A percentile compares a stretch with the other conserved stretches of the same genome.
Conservation (phyloP, 2,329 filamentous ascomycete genomes). For the Thielaviopsis musarum region DNA sequence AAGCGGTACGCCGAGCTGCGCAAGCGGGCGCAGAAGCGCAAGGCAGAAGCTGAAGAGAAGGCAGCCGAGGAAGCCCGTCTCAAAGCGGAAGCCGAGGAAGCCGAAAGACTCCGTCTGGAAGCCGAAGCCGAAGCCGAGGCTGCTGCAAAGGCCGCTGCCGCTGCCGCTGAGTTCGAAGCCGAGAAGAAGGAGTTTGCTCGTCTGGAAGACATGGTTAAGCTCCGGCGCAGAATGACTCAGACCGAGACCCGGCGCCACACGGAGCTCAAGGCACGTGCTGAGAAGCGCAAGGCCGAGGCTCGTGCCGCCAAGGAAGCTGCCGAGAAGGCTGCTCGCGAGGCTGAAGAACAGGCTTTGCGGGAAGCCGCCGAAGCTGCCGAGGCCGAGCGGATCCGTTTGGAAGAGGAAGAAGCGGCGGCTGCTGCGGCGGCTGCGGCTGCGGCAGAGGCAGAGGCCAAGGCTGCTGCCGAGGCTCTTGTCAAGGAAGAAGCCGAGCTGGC, state of each 20-base stretch:
- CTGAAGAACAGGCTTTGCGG: slow-evolving; percentile 18
- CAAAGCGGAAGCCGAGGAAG: slow-evolving; percentile 1
- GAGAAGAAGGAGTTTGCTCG: slow-evolving; percentile 17
- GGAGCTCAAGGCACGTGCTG: slow-evolving; percentile 4
- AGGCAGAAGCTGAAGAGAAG: slow-evolving; percentile 18
- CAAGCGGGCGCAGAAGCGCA: slow-evolving; percentile 19
- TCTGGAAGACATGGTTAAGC: slow-evolving; percentile 6
- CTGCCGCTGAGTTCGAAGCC: slow-evolving; percentile 15
- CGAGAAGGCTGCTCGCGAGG: slow-evolving; percentile 15
- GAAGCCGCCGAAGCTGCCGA: slow-evolving; percentile 14
- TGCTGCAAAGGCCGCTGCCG: slow-evolving; percentile 15
- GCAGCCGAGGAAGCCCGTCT: slow-evolving; percentile 14
- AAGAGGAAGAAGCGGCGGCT: slow-evolving; percentile 3
- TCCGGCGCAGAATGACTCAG: slow-evolving; percentile 5
- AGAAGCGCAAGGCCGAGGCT: slow-evolving; percentile 18
- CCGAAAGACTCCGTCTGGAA: not conserved
- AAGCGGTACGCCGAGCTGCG: not conserved
- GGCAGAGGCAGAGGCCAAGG: not conserved
- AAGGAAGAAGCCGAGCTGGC: slow-evolving; percentile 8
- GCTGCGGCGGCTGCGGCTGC: not conserved
- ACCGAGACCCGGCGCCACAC: not conserved
- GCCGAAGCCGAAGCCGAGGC: slow-evolving; percentile 11
- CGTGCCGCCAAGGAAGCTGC: slow-evolving; percentile 19
- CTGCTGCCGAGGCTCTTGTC: not conserved
- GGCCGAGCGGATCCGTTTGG: slow-evolving; percentile 1